A percentile compares a stretch with the other conserved stretches of the same genome.
Evolutionary conservation across 768 basidiomycete species (phyloP).

Genomic region (Russula vinacea): DNA sequence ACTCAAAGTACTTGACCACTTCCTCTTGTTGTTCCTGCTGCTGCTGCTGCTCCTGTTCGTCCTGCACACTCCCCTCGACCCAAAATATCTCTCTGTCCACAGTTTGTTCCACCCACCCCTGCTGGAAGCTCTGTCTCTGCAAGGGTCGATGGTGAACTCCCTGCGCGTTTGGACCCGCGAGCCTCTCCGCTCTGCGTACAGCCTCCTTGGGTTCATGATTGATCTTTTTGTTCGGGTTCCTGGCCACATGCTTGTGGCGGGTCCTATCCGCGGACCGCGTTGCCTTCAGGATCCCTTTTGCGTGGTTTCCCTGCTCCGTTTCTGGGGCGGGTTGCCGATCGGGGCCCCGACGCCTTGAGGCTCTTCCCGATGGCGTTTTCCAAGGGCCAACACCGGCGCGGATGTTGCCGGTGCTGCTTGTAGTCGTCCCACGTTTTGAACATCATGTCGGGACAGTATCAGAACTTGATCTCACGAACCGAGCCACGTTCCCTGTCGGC

Average conservation of each 20-base stretch:
- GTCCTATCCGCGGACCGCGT: too few relatives aligned
- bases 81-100: neutral
- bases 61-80: slow-evolving; percentile 8
- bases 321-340: neutral
- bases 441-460: neutral
- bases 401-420: neutral
- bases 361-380: neutral
- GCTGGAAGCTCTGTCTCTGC: slow-evolving; percentile 6
- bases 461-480: neutral
- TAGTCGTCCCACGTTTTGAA: neutral
- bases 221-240: neutral
- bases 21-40: neutral
- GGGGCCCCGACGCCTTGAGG: neutral
- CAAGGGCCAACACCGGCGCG: neutral
- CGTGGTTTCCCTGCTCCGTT: neutral
- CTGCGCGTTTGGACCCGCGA: neutral
- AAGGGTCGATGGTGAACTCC: slow-evolving; percentile 5
- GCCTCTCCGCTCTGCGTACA: slow-evolving; percentile 12
- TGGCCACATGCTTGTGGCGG: neutral
- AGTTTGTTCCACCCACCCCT: neutral
- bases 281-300: neutral
- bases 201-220: neutral
- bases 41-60: neutral
- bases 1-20: neutral
- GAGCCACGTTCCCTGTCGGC: neutral